Evolutionary conservation across 2,329 filamentous ascomycete genomes (phyloP), one percentile per base, ranked within the genome.

Genomic region (Capronia epimyces): DNA sequence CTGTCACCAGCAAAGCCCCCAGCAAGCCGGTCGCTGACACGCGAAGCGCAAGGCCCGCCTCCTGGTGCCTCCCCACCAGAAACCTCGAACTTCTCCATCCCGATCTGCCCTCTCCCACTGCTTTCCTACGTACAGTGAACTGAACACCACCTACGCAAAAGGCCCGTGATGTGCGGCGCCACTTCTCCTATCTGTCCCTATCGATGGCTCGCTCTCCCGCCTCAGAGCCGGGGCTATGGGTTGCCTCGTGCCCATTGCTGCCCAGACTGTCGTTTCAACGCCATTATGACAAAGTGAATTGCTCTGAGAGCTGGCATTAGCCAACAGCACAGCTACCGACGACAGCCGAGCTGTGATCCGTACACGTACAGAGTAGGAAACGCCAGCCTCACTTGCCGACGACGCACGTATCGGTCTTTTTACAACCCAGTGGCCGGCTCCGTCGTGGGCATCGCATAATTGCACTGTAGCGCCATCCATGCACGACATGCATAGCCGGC

Each of bases 171-270:
- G 29, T 39, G 25, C 45, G 16, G 12, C 29, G 13, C 45, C 44
- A 37, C 42, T 31, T 42, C 50, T 45, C 50, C 50, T 53, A 46
- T 53, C 50, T 49, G 27, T 48, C 43, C 48, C 44, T 51, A 51
- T 55, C 52, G 32, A 42, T 45, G 16, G 41, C 12, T 10, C 12
- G 12, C 41, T 20, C 22, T 25, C 21, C 4, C 9, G 21, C 36
- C n/a, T 16, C n/a, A 29, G 15, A 39, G 46, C 41, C 25, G 16
- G 31, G 46, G 32, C 50, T 44, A 10, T 20, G 24, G 8, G 34
- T 31, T 45, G 50, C 24, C 50, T 49, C 45, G 50, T 53, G 50
- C 50, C 45, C 21, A 29, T 40, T 49, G 50, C 42, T 45, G 49
- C 15, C 18, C 18, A 25, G 25, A 22, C 41, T 46, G 48, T 45